Evolutionary conservation across 2,329 filamentous ascomycete species (phyloP).

Genomic region (Colletotrichum cuscutae): DNA sequence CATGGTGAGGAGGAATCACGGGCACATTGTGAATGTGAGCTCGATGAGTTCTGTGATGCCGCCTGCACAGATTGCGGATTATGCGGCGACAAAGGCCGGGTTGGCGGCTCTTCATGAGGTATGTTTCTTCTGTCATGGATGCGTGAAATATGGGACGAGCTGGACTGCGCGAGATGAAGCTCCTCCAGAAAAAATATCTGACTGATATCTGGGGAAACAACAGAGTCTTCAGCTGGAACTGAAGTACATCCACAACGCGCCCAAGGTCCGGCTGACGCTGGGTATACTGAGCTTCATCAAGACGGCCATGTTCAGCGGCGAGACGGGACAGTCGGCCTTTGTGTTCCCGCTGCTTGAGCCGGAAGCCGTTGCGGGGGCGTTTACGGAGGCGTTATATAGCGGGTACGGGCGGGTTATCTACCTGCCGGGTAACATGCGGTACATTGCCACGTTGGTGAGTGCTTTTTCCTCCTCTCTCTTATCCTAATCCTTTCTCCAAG

Average conservation of each 20-base stretch:
- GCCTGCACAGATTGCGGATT: conserved; percentile 67
- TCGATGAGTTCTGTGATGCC: conserved; percentile 63
- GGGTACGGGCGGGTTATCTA: conserved; percentile 42
- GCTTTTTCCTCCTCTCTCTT: too few relatives aligned
- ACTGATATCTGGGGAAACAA: too few relatives aligned
- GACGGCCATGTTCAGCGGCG: conserved; percentile 42
- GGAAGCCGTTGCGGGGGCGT: conserved; percentile 41
- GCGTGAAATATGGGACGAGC: too few relatives aligned
- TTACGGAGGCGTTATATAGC: conserved; percentile 43
- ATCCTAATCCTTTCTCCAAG: neutral
- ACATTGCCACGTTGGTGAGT: conserved; percentile 27
- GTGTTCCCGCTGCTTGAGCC: conserved; percentile 43
- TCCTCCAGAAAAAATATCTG: too few relatives aligned
- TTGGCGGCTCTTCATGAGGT: conserved; percentile 36
- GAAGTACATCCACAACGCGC: conserved; percentile 40
- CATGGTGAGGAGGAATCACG: conserved; percentile 68
- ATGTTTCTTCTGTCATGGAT: neutral
- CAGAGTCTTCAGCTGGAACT: conserved; percentile 44
- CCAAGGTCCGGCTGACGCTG: conserved; percentile 40
- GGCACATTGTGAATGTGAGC: conserved; percentile 71
- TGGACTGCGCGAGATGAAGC: too few relatives aligned
- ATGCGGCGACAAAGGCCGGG: conserved; percentile 63
- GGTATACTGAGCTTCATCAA: conserved; percentile 43
- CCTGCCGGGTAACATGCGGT: conserved; percentile 42
- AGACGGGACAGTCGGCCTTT: conserved; percentile 39